Base-by-base conservation (phyloP, 495 filamentous ascomycete genomes). In the Hyaloscypha finlandica region DNA sequence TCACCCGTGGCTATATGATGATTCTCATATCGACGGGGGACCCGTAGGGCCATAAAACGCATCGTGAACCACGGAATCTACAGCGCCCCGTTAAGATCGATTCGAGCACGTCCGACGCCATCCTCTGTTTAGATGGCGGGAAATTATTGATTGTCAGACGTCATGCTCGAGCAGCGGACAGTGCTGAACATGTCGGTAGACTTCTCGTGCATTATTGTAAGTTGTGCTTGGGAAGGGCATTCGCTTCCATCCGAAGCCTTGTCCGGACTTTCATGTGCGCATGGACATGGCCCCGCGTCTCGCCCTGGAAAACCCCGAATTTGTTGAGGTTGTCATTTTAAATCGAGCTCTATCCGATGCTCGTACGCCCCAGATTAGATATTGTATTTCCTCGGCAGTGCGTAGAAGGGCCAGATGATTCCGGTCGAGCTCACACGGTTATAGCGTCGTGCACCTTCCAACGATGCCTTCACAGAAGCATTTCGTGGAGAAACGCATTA, bases 1-100 rank as follows among this genome's bases (percentile, higher is more conserved):
- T 63, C 59, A 58, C 14, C 58, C 65, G 58, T 59, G 37, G 20
- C 55, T 67, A 70, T 70, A 70, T 63, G 3, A 67, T 65, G 68
- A 70, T 70, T 59, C 1, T 63, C 69, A 71, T 68, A 68, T 71
- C 51, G 56, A 29, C 57, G 20, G 42, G 59, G 56, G 32, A 52
- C 42, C 59, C 35, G 51, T 56, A 62, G 59, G 61, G 37, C 65
- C 19, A 53, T 60, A 57, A 66, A 60, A 66, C 55, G 31, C 56
- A 70, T 59, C 61, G 30, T 39, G 59, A 66, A 52, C 56, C 68
- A 66, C 42, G 57, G 22, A 60, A 54, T 70, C 64, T 31, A 60
- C 59, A 67, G 59, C 30, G 63, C 31, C 64, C 58, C 39, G 22
- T 37, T 22, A 60, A 35, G 25, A 48, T 48, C 42, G 42, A 48